Base-by-base conservation (phyloP, 345 rosid genomes). In the Firmiana major region DNA sequence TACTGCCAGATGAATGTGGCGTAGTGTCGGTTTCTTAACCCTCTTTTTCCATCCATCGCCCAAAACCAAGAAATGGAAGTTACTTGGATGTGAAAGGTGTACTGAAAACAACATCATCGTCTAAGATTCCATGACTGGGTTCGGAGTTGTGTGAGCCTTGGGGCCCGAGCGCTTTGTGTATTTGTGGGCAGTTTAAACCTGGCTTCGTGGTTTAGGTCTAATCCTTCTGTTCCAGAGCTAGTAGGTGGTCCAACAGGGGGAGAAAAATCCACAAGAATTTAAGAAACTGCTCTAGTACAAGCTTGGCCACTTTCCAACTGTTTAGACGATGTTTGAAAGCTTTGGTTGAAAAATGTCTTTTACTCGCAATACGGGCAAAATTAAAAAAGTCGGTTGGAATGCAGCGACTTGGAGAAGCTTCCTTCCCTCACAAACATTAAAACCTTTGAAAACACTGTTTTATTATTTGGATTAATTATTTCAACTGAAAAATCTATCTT, bases 341-440 rank as follows among this genome's bases (percentile, higher is more conserved):
- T 45, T 48, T 48, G 19, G 55, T 51, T 51, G 60, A 8, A 51
- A 71, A n/a, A 19, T 65, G 71, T 75, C 24, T 75, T 75, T 75
- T 75, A 42, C 77, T 43, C 76, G 79, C 22, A 40, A 76, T 62
- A 31, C 0, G 0, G 51, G 79, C 73, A 80, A 76, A 71, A 43
- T 46, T 48, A 1, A 24, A 24, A 48, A 2, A 26, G 58, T 69
- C 22, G 15, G 73, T 48, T 46, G 58, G 57, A 9, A 3, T 48
- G 80, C 77, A 45, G 69, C 68, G 63, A 63, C 75, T n/a, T 34
- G 79, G 54, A 53, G 48, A 11, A 21, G 17, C 51, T 66, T 65
- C 49, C 75, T 67, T 67, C 60, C 79, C 64, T 10, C 1, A 3
- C 63, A 28, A 63, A 49, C 70, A 31, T 12, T 68, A 12, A 6